phyloP scores from a whole-genome alignment of 129 eudicot species.

The Helichrysum umbraculigerum region DNA sequence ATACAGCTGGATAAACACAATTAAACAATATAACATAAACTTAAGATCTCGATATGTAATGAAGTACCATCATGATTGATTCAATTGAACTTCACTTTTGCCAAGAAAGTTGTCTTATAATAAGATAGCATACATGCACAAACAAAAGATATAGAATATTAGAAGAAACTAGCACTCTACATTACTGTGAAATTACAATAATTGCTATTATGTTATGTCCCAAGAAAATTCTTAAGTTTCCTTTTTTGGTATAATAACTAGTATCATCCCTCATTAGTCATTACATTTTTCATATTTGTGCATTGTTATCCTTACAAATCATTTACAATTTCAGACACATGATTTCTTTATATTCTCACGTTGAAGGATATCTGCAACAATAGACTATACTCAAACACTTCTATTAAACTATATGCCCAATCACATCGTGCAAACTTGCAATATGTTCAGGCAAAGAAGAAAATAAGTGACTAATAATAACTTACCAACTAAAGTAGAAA shows the following conservation, averaged over 20 bases:
- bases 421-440: not conserved
- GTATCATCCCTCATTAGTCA: not conserved
- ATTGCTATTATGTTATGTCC: not conserved
- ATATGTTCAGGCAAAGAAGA: constrained; percentile 2
- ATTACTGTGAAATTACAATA: not conserved
- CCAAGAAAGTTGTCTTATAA: not conserved
- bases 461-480: constrained; percentile 16
- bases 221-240: not conserved
- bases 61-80: constrained; percentile 15
- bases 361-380: not conserved
- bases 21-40: not conserved
- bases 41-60: not conserved
- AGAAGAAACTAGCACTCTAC: not conserved
- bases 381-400: constrained; percentile 9
- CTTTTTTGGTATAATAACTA: not conserved
- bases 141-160: not conserved
- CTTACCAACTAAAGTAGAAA: constrained; percentile 80
- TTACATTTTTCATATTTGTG: not conserved
- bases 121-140: constrained; percentile 5
- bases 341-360: constrained; percentile 6
- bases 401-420: not conserved
- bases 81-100: not conserved
- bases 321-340: not conserved
- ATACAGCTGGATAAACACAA: constrained; percentile 57
- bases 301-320: not conserved